Conservation (phyloP, 495 filamentous ascomycete genomes). For the Podospora pseudocomata region DNA sequence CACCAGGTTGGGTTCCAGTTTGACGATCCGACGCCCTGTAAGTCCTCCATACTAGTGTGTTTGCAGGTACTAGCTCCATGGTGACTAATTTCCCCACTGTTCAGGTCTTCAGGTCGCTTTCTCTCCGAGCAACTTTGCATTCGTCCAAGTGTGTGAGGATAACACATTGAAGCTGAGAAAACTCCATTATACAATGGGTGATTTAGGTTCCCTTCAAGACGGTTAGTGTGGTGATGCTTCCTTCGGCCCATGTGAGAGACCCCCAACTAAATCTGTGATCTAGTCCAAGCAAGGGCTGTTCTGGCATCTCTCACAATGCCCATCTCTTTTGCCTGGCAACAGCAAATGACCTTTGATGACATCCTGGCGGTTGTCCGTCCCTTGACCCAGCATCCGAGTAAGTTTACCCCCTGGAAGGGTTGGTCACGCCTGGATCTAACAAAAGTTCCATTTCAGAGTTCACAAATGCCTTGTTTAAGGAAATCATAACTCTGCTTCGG, state of each 20-base stretch:
- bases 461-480: constrained; percentile 51
- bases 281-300: constrained; percentile 40
- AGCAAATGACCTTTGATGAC: constrained; percentile 66
- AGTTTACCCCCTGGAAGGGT: constrained; percentile 6
- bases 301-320: constrained; percentile 39
- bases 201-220: constrained; percentile 38
- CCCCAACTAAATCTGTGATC: not conserved
- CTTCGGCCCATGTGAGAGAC: not conserved
- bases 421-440: not conserved
- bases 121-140: constrained; percentile 69
- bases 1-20: constrained; percentile 73
- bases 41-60: constrained; percentile 18
- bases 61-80: constrained; percentile 24
- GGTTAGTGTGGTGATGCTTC: constrained; percentile 32
- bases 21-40: constrained; percentile 47
- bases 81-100: constrained; percentile 13
- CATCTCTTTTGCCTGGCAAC: constrained; percentile 46
- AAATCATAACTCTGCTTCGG: constrained; percentile 62
- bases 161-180: constrained; percentile 59
- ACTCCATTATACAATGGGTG: constrained; percentile 53
- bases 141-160: constrained; percentile 61
- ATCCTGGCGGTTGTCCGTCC: constrained; percentile 62
- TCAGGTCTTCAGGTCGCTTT: constrained; percentile 63
- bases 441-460: constrained; percentile 37
- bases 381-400: constrained; percentile 40